Base-by-base conservation (phyloP, 768 basidiomycete species). In the Lentinula detonsa region DNA sequence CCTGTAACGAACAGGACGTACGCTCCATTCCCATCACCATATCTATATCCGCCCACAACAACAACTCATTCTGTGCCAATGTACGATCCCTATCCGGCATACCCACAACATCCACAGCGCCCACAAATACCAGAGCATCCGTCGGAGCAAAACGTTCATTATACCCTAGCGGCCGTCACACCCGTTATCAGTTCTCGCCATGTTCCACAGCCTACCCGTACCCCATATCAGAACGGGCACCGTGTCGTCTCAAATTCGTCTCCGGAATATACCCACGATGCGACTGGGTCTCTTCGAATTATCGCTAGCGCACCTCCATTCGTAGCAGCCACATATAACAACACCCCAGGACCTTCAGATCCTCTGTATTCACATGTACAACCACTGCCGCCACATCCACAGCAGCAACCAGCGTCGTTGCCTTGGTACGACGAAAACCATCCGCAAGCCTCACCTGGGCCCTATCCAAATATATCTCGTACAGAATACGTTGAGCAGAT, bases 71-170 rank as follows among this genome's bases (percentile, higher is more conserved):
- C 76, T 10, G 72, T 78, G 23, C 68, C 74, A 21, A 76, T 78
- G 78, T 75, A 75, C 61, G 73, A 79, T 45, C 77, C 78, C 16
- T 79, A 78, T 62, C 70, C 69, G 53, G 71, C 74, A 16, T 70
- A 70, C 21, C 70, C 72, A 10, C 65, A 73, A n/a, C 72, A 76
- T 57, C 11, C 31, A 13, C 61, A 21, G 21, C 71, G 76, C 45
- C 7, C 34, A 21, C 45, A 23, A 21, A 15, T 18, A 34, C 46
- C 35, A 34, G 23, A 54, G 18, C 45, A 43, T 16, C 45, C 21
- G 23, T n/a, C 10, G 10, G 16, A 31, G 28, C 57, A 37, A 33
- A 21, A 45, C 45, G 4, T 35, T 49, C 51, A 33, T 35, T 53
- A 39, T 31, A 51, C 16, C 21, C 50, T 37, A 56, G 13, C 37